These are phyloP conservation scores for Cryptosporidium sp. DNA, from an alignment of 169 alveolate genomes.

Conservation along the genomic window DNA sequence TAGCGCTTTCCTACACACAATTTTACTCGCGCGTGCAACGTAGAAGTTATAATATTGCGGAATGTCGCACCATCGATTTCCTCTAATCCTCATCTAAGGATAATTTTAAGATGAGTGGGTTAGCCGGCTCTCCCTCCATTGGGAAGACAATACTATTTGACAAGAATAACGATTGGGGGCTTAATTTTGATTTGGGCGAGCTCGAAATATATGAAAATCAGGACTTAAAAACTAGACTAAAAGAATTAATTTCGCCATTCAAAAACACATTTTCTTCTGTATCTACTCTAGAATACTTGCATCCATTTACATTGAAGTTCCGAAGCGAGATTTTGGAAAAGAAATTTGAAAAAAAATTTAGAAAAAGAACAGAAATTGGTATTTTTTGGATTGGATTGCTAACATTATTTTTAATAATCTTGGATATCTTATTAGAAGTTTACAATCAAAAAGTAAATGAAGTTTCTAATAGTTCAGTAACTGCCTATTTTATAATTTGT, in stretches of 20 bases:
- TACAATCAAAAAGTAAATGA: slow-evolving; percentile 11
- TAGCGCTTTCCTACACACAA: slow-evolving; percentile 61
- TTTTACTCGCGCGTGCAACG: slow-evolving; percentile 65
- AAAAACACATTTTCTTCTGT: slow-evolving; percentile 49
- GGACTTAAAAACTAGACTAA: slow-evolving; percentile 19
- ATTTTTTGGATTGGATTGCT: slow-evolving; percentile 68
- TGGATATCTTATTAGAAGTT: slow-evolving; percentile 49
- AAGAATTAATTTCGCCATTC: slow-evolving; percentile 58
- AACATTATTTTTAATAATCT: slow-evolving; percentile 22
- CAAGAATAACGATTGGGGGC: slow-evolving; percentile 36
- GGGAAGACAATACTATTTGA: slow-evolving; percentile 66
- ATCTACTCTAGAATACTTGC: slow-evolving; percentile 50
- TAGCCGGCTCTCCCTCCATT: slow-evolving; percentile 46
- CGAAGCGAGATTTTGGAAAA: slow-evolving; percentile 65
- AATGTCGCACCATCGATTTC: slow-evolving; percentile 76
- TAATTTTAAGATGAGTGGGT: slow-evolving; percentile 62
- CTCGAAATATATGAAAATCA: slow-evolving; percentile 27
- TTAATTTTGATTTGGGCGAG: slow-evolving; percentile 24
- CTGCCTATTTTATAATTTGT: slow-evolving; percentile 34
- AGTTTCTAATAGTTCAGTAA: slow-evolving; percentile 52
- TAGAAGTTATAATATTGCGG: slow-evolving; percentile 55
- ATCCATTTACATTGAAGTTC: slow-evolving; percentile 63
- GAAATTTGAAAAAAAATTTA: slow-evolving; percentile 28
- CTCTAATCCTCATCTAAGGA: slow-evolving; percentile 41
- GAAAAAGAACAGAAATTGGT: slow-evolving; percentile 68